Evolutionary conservation across 129 eudicot genomes (phyloP), one percentile per base, ranked within the genome.

Genomic region (Chrysanthemum makinoi): DNA sequence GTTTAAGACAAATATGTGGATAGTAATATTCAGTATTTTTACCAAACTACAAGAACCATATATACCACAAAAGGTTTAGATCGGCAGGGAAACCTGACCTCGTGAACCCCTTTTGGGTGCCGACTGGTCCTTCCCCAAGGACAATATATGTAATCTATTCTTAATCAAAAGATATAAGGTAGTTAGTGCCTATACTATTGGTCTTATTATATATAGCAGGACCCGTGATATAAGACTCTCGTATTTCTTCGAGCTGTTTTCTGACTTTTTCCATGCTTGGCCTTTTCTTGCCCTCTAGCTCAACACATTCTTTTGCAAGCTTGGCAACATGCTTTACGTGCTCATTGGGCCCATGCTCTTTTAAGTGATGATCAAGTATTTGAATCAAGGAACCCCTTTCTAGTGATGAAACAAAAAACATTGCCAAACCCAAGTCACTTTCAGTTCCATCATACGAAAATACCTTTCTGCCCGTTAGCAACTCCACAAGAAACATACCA

Each of bases 401-500:
- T 8, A 72, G 26, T 0, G 78, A 49, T 18, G 74, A 18, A 79
- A 67, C 66, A 7, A 72, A 72, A 72, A n/a, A 72, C 9, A 35
- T 30, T 10, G 82, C 74, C 49, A 72, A 46, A 54, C 69, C 74
- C 56, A 66, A 28, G 6, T 79, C 69, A 48, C 74, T 66, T 65
- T 72, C 74, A 35, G 70, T 72, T 19, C 74, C 72, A 56, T 79
- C 73, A 5, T 58, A 46, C 5, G 74, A 72, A 79, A 72, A 79
- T 4, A 72, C 82, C 68, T 72, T 72, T 67, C 69, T 55, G 10
- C 78, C 74, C 0, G 74, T 79, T 55, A 79, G 74, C 17, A 72
- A 56, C 69, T 79, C 78, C 22, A 79, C 62, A 47, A 72, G 74
- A 72, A 78, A 69, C 73, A 78, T 78, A 1, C 82, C 78, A 65